phyloP scores from a whole-genome alignment of 352 stramenopile species.

The Achlya hypogyna region DNA sequence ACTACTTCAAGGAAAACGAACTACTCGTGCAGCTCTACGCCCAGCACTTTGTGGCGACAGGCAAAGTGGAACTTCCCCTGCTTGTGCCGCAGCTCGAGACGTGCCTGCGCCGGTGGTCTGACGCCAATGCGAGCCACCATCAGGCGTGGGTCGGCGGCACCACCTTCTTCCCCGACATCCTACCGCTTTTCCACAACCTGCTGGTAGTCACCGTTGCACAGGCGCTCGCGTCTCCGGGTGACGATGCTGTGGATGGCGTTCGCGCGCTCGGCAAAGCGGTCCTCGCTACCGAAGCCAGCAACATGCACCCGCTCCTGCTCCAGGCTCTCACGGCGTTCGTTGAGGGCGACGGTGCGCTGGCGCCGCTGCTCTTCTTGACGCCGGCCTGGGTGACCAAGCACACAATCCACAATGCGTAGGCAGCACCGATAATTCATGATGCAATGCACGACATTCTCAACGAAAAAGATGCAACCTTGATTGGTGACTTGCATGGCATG shows the following conservation, averaged over 20 bases:
- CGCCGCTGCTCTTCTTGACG: background rate
- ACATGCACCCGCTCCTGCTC: conserved; percentile 14
- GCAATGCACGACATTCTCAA: no score
- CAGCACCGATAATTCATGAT: no score
- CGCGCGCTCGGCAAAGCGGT: background rate
- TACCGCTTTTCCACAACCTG: conserved; percentile 12
- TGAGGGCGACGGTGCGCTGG: background rate
- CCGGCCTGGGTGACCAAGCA: background rate
- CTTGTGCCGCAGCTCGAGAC: background rate
- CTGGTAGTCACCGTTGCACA: background rate
- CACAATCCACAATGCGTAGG: no score
- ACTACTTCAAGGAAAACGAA: conserved; percentile 63
- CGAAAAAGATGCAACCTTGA: no score
- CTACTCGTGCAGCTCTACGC: conserved; percentile 50
- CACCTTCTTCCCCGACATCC: conserved; percentile 15
- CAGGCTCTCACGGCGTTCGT: background rate
- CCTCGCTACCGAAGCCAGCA: background rate
- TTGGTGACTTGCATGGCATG: no score
- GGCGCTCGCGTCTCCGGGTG: no score
- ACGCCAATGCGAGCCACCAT: background rate
- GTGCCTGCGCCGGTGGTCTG: background rate
- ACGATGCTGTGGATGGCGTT: background rate
- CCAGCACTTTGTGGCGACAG: conserved; percentile 26
- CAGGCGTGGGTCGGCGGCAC: conserved; percentile 17
- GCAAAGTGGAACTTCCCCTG: background rate